Base-by-base conservation (phyloP, 257 asterid genomes). In the Ligustrum vulgare region DNA sequence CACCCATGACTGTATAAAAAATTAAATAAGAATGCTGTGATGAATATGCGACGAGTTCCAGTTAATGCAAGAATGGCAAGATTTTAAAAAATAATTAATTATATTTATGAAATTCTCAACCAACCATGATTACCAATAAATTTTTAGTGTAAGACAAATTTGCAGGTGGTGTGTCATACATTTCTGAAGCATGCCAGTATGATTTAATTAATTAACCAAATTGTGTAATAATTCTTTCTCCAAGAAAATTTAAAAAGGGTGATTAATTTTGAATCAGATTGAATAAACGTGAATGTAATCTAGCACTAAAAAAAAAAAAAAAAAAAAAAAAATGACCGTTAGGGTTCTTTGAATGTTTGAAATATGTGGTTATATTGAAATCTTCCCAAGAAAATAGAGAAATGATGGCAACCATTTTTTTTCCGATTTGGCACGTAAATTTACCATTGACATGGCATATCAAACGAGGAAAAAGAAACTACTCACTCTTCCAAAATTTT, bases 1-100 rank as follows among this genome's bases (percentile, higher is more conserved):
- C 31, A 94, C 88, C 95, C 96, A 94, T 56, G 96, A 83, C 99
- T 94, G 89, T 75, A 66, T 18, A 51, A 31, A 36, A 43, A 36
- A 60, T 8, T 9, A 22, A 60, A 8, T 6, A 13, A 39, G 47
- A 39, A 10, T 10, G 47, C 47, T 39, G 47, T 39, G 47, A 39
- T 39, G 43, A 37, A 37, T 8, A 13, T 8, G 8, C 45, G 45
- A 39, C 13, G 45, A 39, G 11, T 37, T 37, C 12, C 8, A 37
- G 1, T 37, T 37, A 8, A 37, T 37, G 12, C 8, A 37, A 37
- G 8, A 37, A 37, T 2, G 13, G 45, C 9, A 37, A 37, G 13
- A 9, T 37, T 37, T 37, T 0, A 37, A 37, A 37, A 37, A 37
- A 37, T 0, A 7, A 7, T 37, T 37, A 37, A 37, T 37, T 37